Conservation (phyloP, 2,329 filamentous ascomycete species). For the Helotiales sp. region DNA sequence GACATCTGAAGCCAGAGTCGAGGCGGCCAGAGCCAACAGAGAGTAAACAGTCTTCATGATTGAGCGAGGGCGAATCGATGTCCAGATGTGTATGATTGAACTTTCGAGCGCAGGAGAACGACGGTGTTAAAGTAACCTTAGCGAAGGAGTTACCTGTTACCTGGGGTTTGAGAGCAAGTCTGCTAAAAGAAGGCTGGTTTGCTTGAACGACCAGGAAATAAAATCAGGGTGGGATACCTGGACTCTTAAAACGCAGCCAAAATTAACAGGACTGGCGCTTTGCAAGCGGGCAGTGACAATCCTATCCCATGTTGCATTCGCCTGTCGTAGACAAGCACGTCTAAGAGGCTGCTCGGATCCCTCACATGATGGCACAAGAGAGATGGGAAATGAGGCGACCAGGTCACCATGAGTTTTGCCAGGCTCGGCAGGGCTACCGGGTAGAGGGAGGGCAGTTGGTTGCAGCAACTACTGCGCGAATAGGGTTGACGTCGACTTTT, state of each 20-base stretch:
- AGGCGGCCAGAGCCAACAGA: slow-evolving; percentile 28
- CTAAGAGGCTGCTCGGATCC: slow-evolving; percentile 1
- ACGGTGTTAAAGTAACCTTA: slow-evolving; percentile 42
- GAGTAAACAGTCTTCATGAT: slow-evolving; percentile 31
- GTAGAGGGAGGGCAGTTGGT: neutral
- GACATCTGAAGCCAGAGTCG: slow-evolving; percentile 22
- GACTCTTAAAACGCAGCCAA: slow-evolving; percentile 23
- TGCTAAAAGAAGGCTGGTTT: slow-evolving; percentile 28
- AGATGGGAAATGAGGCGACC: neutral
- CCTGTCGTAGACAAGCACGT: neutral
- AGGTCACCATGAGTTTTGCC: neutral
- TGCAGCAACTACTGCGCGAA: slow-evolving; percentile 4
- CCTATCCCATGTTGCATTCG: neutral
- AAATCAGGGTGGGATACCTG: slow-evolving; percentile 20
- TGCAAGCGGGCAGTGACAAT: neutral
- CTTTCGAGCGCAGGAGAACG: slow-evolving; percentile 18
- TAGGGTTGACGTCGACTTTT: slow-evolving; percentile 2
- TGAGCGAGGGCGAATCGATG: slow-evolving; percentile 5
- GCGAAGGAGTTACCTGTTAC: slow-evolving; percentile 44
- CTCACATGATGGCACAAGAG: slow-evolving; percentile 2
- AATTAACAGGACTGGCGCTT: slow-evolving; percentile 5
- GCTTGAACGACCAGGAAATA: slow-evolving; percentile 19
- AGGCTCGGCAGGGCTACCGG: neutral
- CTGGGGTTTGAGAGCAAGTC: slow-evolving; percentile 22
- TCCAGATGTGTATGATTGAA: slow-evolving; percentile 18